Evolutionary conservation across 1,284 basidiomycete genomes (phyloP).

Genomic region (Coniferiporia sulphurascens): DNA sequence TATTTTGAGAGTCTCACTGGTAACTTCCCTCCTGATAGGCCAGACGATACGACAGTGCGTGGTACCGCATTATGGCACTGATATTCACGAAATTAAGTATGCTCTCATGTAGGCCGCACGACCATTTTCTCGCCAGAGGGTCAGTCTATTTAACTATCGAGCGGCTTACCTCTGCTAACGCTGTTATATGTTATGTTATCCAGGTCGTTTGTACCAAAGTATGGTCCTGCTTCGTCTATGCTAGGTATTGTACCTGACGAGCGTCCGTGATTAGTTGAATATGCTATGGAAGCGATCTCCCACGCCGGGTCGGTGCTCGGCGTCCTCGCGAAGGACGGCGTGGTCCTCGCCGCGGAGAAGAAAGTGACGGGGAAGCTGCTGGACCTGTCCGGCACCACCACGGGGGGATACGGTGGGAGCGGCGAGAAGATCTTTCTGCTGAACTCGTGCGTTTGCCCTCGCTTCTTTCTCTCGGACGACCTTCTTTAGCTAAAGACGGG

Average conservation of each 20-base stretch:
- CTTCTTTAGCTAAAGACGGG: constrained; percentile 2
- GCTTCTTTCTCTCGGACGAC: background rate
- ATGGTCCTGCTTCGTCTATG: constrained; percentile 26
- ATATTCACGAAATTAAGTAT: constrained; percentile 4
- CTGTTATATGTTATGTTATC: constrained; percentile 16
- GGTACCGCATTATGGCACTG: constrained; percentile 4
- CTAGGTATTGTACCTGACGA: constrained; percentile 9
- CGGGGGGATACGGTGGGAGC: constrained; percentile 87
- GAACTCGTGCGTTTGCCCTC: constrained; percentile 61
- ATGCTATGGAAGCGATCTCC: constrained; percentile 99
- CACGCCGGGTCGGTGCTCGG: constrained; percentile 95
- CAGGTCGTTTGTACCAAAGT: constrained; percentile 91
- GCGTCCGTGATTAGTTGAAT: constrained; percentile 67
- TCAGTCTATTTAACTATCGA: constrained; percentile 33
- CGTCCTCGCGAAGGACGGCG: constrained; percentile 91
- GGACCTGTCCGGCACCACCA: constrained; percentile 81
- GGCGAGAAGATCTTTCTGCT: constrained; percentile 97
- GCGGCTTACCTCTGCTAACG: constrained; percentile 9
- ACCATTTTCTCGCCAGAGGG: constrained; percentile 97
- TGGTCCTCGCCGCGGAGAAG: constrained; percentile 98
- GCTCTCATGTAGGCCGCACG: constrained; percentile 64
- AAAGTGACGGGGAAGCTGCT: constrained; percentile 98
- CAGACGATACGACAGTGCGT: constrained; percentile 85
- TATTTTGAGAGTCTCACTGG: background rate
- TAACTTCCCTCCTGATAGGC: constrained; percentile 44